These are phyloP conservation scores for Chalara sp. DNA, from an alignment of 2,329 filamentous ascomycete species.

Conservation along the genomic window DNA sequence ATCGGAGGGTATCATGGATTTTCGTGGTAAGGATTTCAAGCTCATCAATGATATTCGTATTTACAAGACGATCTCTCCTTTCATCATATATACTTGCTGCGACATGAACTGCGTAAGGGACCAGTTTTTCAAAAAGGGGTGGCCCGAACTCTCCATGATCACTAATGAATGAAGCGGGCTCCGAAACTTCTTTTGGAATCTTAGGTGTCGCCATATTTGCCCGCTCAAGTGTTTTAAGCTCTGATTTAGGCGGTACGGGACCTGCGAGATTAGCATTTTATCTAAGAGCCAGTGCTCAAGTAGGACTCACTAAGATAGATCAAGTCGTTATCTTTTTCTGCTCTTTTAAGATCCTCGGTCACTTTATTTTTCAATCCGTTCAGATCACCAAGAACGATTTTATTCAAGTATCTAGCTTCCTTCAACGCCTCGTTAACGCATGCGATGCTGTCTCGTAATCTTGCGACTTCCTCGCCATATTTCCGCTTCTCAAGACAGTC, in stretches of 20 bases:
- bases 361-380: conserved; percentile 77
- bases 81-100: conserved; percentile 95
- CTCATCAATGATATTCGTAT: conserved; percentile 78
- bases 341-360: conserved; percentile 80
- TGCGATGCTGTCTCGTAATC: conserved; percentile 71
- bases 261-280: conserved; percentile 37
- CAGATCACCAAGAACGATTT: conserved; percentile 73
- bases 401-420: conserved; percentile 76
- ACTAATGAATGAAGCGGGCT: conserved; percentile 73
- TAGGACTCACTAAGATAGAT: conserved; percentile 74
- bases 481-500: conserved; percentile 89
- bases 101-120: conserved; percentile 92
- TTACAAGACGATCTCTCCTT: conserved; percentile 81
- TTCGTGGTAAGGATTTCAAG: conserved; percentile 74
- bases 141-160: conserved; percentile 75
- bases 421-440: conserved; percentile 84
- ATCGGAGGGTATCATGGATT: conserved; percentile 72
- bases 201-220: conserved; percentile 81
- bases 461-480: conserved; percentile 91
- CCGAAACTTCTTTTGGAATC: conserved; percentile 73
- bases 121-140: conserved; percentile 82
- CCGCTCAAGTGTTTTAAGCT: conserved; percentile 77
- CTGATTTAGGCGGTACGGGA: conserved; percentile 79
- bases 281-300: not conserved
- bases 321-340: conserved; percentile 93